These are phyloP conservation scores for Suillus fuscotomentosus DNA, from an alignment of 768 basidiomycete genomes.

Conservation along the genomic window DNA sequence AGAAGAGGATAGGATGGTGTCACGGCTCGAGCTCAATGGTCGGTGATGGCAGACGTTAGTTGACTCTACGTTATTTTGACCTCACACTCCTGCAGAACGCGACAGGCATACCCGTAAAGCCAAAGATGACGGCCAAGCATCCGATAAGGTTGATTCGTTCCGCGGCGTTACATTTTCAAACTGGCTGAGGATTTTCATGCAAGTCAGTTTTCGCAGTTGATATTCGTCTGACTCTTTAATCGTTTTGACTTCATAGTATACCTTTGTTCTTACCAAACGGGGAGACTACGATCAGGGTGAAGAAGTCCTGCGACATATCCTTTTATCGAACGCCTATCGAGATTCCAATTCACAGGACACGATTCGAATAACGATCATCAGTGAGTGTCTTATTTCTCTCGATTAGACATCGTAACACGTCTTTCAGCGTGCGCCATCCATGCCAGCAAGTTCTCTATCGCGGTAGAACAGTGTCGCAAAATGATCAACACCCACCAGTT, in stretches of 20 bases:
- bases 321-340: conserved; percentile 72
- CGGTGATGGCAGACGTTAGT: conserved; percentile 15
- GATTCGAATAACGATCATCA: conserved; percentile 73
- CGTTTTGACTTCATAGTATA: conserved; percentile 50
- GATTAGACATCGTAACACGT: background rate
- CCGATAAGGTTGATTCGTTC: conserved; percentile 60
- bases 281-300: conserved; percentile 67
- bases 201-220: conserved; percentile 45
- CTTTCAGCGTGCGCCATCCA: conserved; percentile 69
- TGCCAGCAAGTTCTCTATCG: conserved; percentile 49
- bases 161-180: conserved; percentile 80
- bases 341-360: conserved; percentile 60
- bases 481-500: conserved; percentile 77
- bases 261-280: conserved; percentile 63
- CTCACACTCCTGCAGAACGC: conserved; percentile 41
- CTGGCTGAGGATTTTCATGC: conserved; percentile 84
- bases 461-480: conserved; percentile 76
- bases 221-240: conserved; percentile 7
- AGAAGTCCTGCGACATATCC: conserved; percentile 74
- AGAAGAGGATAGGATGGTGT: conserved; percentile 71
- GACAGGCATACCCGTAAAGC: conserved; percentile 54
- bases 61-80: background rate
- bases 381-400: conserved; percentile 41
- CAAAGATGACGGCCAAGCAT: conserved; percentile 38
- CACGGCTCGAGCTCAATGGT: conserved; percentile 76